Evolutionary conservation across 805 yeast species (phyloP), one percentile per base, ranked within the genome.

Genomic region (Nakazawaea anatomiae): DNA sequence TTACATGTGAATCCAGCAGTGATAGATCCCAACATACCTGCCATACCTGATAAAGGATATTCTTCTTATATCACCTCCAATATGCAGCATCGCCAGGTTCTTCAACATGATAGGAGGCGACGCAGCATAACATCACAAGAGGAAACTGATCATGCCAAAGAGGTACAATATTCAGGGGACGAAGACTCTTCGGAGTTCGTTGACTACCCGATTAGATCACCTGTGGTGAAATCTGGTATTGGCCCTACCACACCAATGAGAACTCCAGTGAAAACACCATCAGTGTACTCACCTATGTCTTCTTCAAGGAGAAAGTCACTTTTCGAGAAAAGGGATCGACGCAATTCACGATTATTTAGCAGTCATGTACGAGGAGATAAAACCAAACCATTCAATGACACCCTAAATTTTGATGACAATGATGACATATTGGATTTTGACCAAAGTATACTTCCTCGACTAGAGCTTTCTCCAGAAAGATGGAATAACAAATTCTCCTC

Each of bases 331-430:
- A 48, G 58, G 34, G 58, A 54, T 29, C 52, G 54, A 14, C 47
- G 62, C 18, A 51, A 53, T 43, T 53, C 57, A 12, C 47, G 61
- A 39, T 39, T 58, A 27, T 51, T 54, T 38, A 55, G 57, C 46
- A 48, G 53, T 4, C 54, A 30, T 25, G 18, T 32, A 4, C n/a
- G 39, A 6, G 44, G 35, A 5, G 46, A 43, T 3, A 40, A 42
- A 6, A 27, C 51, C 9, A 35, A 36, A 18, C 4, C 30, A 12
- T 31, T 38, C 5, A 42, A 45, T 18, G 45, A 52, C 6, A 47
- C 48, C 27, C 39, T 41, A 6, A 48, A 46, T n/a, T 25, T 48
- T 9, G 44, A 39, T 14, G 46, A 38, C 25, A 49, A 52, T 39
- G 41, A 18, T 10, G 52, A 49, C n/a, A 49, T 49, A n/a, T 40